Evolutionary conservation across 1,139 yeast genomes (phyloP).

Genomic region (Komagataea norvegica): DNA sequence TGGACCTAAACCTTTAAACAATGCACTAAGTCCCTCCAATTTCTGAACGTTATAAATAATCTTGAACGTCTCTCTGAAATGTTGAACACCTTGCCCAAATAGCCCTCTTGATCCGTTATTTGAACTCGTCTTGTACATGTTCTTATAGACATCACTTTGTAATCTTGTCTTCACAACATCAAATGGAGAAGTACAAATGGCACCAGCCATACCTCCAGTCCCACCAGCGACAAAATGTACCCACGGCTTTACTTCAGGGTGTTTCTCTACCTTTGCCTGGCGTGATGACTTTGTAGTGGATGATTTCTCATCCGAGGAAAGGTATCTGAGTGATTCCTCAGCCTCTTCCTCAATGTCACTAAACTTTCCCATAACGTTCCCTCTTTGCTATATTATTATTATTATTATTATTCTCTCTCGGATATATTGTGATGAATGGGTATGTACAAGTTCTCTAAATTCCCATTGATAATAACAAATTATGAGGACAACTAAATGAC

Average conservation of each 20-base stretch:
- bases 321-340: conserved; percentile 50
- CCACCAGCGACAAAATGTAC: conserved; percentile 99
- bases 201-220: conserved; percentile 96
- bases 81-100: conserved; percentile 48
- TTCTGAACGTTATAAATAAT: conserved; percentile 66
- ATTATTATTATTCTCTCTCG: not conserved
- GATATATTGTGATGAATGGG: not conserved
- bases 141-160: conserved; percentile 72
- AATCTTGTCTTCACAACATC: conserved; percentile 95
- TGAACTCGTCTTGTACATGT: conserved; percentile 28
- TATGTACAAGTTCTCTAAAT: too few relatives aligned
- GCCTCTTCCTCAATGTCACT: conserved; percentile 46
- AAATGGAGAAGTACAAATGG: conserved; percentile 86
- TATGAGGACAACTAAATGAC: too few relatives aligned
- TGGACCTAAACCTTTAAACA: conserved; percentile 95
- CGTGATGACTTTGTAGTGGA: conserved; percentile 27
- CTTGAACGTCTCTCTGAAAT: conserved; percentile 76
- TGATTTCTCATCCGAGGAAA: conserved; percentile 65
- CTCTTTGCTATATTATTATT: too few relatives aligned
- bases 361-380: conserved; percentile 7
- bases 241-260: conserved; percentile 63
- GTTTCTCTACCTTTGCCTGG: conserved; percentile 13
- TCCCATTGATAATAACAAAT: too few relatives aligned
- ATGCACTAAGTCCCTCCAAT: conserved; percentile 77
- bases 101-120: conserved; percentile 22